These are phyloP conservation scores for Nothophytophthora sp. DNA, from an alignment of 352 stramenopile species.

Conservation along the genomic window DNA sequence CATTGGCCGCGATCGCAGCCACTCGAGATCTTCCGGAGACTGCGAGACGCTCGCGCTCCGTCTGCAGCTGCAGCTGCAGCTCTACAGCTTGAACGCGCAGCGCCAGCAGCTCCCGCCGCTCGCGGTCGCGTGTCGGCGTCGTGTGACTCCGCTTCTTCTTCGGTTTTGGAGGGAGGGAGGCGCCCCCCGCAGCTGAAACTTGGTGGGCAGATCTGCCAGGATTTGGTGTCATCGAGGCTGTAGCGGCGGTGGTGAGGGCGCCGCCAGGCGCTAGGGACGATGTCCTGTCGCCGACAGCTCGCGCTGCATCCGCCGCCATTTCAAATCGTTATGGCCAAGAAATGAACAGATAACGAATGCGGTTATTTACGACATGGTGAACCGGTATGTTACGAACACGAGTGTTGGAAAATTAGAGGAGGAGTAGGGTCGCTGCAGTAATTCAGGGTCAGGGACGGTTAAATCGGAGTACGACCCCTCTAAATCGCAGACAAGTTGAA, in stretches of 20 bases:
- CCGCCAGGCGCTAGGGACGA: background rate
- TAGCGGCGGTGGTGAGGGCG: slow-evolving; percentile 2
- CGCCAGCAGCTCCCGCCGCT: slow-evolving; percentile 30
- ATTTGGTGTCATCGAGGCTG: background rate
- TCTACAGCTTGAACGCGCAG: slow-evolving; percentile 23
- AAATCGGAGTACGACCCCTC: no score
- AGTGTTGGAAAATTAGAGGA: no score
- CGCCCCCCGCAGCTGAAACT: slow-evolving; percentile 1
- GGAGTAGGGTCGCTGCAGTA: no score
- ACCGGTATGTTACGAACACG: no score
- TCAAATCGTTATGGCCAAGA: no score
- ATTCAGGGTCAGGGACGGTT: no score
- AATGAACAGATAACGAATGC: no score
- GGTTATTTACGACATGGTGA: no score
- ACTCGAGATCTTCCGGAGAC: slow-evolving; percentile 3
- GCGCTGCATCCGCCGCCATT: background rate
- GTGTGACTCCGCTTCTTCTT: slow-evolving; percentile 34
- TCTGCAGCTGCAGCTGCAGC: slow-evolving; percentile 18
- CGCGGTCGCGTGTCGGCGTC: slow-evolving; percentile 29
- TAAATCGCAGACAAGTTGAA: no score
- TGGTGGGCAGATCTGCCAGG: background rate
- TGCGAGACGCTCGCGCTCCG: slow-evolving; percentile 9
- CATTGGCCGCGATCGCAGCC: slow-evolving; percentile 3
- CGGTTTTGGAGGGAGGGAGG: slow-evolving; percentile 5
- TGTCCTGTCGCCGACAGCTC: background rate